These are phyloP conservation scores for Coffea canephora DNA, from an alignment of 257 asterid species.

Conservation along the genomic window DNA sequence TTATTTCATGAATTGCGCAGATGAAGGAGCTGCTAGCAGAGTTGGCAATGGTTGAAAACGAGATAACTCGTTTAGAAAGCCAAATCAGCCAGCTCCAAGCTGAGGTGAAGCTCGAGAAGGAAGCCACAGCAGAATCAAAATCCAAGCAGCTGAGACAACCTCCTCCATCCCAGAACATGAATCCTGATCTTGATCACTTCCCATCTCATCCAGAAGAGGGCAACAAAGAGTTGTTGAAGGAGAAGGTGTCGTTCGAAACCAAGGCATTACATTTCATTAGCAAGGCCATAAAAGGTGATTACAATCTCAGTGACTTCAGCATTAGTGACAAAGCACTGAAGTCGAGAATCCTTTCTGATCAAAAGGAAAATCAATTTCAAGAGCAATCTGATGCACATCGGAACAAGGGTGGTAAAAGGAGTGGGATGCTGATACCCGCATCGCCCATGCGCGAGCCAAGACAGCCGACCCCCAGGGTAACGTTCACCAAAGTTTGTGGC, in stretches of 20 bases:
- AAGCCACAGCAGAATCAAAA: constrained; percentile 22
- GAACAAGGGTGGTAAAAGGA: constrained; percentile 40
- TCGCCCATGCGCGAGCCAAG: constrained; percentile 65
- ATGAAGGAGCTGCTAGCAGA: constrained; percentile 70
- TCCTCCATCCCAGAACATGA: constrained; percentile 5
- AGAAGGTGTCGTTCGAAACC: constrained; percentile 46
- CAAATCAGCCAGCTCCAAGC: constrained; percentile 60
- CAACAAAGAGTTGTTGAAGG: constrained; percentile 21
- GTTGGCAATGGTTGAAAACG: constrained; percentile 68
- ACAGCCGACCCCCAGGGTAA: constrained; percentile 68
- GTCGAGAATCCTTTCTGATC: constrained; percentile 25
- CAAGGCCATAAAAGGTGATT: constrained; percentile 87
- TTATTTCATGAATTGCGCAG: constrained; percentile 26
- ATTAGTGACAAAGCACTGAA: constrained; percentile 32
- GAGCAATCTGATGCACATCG: constrained; percentile 35
- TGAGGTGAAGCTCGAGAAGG: constrained; percentile 46
- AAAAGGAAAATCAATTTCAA: constrained; percentile 33
- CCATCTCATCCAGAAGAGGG: constrained; percentile 22
- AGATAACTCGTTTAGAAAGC: constrained; percentile 60
- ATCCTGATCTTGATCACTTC: constrained; percentile 4
- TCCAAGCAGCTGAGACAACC: constrained; percentile 29
- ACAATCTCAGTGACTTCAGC: constrained; percentile 49
- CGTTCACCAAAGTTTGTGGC: neutral
- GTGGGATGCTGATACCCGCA: constrained; percentile 41
- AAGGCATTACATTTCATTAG: constrained; percentile 79